Evolutionary conservation across 2,329 filamentous ascomycete genomes (phyloP).

Genomic region (Exophiala dermatitidis): DNA sequence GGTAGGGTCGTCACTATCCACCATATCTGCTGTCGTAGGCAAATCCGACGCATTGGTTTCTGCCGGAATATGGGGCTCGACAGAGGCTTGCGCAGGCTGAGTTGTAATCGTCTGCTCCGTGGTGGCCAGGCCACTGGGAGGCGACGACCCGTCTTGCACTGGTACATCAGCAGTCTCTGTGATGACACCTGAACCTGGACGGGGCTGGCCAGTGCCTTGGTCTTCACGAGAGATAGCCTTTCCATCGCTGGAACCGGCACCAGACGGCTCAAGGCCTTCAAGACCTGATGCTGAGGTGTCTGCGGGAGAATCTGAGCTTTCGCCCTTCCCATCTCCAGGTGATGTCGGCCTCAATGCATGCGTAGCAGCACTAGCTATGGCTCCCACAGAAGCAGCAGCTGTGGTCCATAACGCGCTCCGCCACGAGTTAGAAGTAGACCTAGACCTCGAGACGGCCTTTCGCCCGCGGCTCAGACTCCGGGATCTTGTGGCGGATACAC

Average conservation of each 20-base stretch:
- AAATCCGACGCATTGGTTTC: background rate
- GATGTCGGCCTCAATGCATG: background rate
- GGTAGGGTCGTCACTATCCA: background rate
- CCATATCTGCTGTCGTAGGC: background rate
- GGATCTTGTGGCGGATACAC: slow-evolving; percentile 12
- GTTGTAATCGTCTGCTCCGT: too few relatives aligned
- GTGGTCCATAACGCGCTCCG: slow-evolving; percentile 14
- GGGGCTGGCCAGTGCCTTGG: background rate
- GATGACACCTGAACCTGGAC: background rate
- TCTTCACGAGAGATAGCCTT: background rate
- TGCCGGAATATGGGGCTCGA: background rate
- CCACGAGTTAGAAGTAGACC: slow-evolving; percentile 17
- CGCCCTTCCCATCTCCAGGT: background rate
- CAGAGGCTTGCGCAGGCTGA: too few relatives aligned
- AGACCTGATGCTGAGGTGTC: background rate
- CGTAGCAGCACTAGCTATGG: slow-evolving; percentile 2
- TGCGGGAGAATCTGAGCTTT: background rate
- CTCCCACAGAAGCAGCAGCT: slow-evolving; percentile 10
- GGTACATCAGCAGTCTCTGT: background rate
- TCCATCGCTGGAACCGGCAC: background rate
- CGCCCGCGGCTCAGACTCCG: slow-evolving; percentile 14
- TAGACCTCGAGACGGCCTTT: slow-evolving; percentile 10
- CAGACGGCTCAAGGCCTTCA: background rate
- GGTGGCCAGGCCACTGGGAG: too few relatives aligned
- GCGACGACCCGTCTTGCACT: background rate